phyloP scores from a whole-genome alignment of 305 asterid species.

The Rubia balearica region DNA sequence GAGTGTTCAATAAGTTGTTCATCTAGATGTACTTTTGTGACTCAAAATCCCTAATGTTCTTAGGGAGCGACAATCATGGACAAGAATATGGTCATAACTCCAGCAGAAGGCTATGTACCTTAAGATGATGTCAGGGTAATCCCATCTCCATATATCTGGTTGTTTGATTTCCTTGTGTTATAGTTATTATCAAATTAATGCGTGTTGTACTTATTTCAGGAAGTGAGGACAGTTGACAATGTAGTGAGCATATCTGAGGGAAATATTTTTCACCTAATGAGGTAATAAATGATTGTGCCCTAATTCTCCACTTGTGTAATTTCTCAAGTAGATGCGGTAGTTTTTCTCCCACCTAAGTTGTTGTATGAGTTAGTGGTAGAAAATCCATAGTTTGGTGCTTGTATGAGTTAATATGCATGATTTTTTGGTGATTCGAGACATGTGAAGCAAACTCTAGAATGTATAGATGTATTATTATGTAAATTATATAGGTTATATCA shows the following conservation, averaged over 20 bases:
- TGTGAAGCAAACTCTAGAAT: too few relatives aligned
- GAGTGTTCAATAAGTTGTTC: too few relatives aligned
- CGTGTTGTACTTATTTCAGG: conserved; percentile 37
- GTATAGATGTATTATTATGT: too few relatives aligned
- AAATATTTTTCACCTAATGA: conserved; percentile 37
- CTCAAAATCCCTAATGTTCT: conserved; percentile 13
- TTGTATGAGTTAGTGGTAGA: too few relatives aligned
- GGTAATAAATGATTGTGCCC: conserved; percentile 35
- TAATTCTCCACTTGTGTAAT: conserved; percentile 4
- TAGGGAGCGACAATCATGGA: conserved; percentile 96
- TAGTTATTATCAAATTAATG: conserved; percentile 7
- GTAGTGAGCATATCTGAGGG: conserved; percentile 45
- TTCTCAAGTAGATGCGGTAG: too few relatives aligned
- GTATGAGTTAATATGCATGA: too few relatives aligned
- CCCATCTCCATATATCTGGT: conserved; percentile 8
- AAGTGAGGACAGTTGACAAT: conserved; percentile 50
- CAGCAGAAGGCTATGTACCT: conserved; percentile 54
- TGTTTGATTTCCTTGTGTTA: conserved; percentile 1
- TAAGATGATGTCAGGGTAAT: conserved; percentile 46
- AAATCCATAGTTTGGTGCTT: too few relatives aligned
- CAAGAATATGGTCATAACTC: conserved; percentile 60
- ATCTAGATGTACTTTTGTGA: not conserved
- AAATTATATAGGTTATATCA: too few relatives aligned
- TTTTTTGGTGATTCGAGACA: too few relatives aligned
- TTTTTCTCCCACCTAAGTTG: too few relatives aligned